A percentile compares a stretch with the other conserved stretches of the same genome.
Evolutionary conservation across 768 basidiomycete species (phyloP).

Genomic region (Pholiota conissans): DNA sequence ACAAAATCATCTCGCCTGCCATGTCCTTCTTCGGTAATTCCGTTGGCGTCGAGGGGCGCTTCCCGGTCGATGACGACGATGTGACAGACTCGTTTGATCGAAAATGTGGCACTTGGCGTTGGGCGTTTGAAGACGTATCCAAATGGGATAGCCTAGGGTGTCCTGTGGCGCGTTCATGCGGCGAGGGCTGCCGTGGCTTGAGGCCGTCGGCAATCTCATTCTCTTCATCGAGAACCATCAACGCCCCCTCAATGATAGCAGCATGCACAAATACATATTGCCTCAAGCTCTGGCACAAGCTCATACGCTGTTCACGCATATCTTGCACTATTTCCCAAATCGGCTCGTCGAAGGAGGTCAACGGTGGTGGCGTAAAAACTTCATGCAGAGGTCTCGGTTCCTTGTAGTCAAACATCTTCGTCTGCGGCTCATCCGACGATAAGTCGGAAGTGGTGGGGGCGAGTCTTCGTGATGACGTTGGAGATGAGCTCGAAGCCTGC

Average conservation of each 20-base stretch:
- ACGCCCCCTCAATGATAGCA: conserved; percentile 77
- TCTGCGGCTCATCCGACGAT: conserved; percentile 4
- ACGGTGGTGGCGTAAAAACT: conserved; percentile 51
- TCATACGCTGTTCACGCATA: conserved; percentile 97
- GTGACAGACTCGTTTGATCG: conserved; percentile 15
- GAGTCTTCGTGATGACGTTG: background rate
- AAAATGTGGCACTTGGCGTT: background rate
- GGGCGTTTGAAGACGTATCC: conserved; percentile 3
- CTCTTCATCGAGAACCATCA: conserved; percentile 78
- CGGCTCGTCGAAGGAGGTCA: conserved; percentile 73
- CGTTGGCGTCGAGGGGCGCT: conserved; percentile 72
- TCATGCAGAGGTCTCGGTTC: conserved; percentile 61
- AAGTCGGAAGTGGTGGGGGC: background rate
- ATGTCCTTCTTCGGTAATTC: conserved; percentile 64
- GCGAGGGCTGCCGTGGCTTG: conserved; percentile 1
- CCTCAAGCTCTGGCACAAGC: conserved; percentile 88
- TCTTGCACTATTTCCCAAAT: conserved; percentile 84
- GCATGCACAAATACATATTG: conserved; percentile 95
- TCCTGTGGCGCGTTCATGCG: background rate
- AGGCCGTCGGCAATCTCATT: conserved; percentile 31
- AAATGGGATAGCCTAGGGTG: background rate
- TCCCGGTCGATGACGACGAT: conserved; percentile 44
- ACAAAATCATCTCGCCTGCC: conserved; percentile 52
- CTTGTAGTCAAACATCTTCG: conserved; percentile 53
- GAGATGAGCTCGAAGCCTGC: background rate